These are phyloP conservation scores for Nadsonia starkeyi-henricii DNA, from an alignment of 1,139 yeast species.

Conservation along the genomic window DNA sequence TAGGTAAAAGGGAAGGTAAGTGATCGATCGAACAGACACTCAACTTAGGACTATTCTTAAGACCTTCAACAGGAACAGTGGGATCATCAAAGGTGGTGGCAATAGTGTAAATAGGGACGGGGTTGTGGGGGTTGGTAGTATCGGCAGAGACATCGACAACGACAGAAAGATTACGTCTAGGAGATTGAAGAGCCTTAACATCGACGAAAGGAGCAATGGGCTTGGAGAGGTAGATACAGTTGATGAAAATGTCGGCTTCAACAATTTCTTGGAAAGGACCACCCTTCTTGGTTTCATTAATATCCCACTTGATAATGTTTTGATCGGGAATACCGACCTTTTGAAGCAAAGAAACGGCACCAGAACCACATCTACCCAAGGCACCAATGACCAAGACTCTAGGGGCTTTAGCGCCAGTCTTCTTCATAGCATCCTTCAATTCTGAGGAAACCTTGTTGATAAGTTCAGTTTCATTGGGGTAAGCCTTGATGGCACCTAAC, in stretches of 20 bases:
- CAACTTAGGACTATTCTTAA: constrained; percentile 56
- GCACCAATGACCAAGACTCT: constrained; percentile 88
- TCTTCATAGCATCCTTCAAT: constrained; percentile 43
- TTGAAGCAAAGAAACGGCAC: constrained; percentile 73
- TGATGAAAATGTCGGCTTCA: constrained; percentile 73
- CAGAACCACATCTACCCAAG: constrained; percentile 97
- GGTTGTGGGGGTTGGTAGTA: constrained; percentile 96
- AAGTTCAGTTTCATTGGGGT: constrained; percentile 63
- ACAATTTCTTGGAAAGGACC: constrained; percentile 95
- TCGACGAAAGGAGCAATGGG: constrained; percentile 90
- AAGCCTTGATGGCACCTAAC: constrained; percentile 55
- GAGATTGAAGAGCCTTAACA: constrained; percentile 47
- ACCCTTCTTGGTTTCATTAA: constrained; percentile 89
- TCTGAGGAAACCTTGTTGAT: constrained; percentile 55
- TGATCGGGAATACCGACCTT: constrained; percentile 81
- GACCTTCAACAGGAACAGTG: constrained; percentile 59
- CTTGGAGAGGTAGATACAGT: constrained; percentile 85
- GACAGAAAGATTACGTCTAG: constrained; percentile 64
- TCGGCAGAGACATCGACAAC: constrained; percentile 97
- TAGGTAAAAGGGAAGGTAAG: constrained; percentile 84
- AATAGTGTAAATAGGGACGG: constrained; percentile 80
- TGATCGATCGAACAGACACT: constrained; percentile 96
- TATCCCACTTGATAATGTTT: constrained; percentile 86
- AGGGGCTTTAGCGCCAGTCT: constrained; percentile 51
- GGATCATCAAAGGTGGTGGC: constrained; percentile 89